Conservation (phyloP, 768 basidiomycete genomes). For the Tricholoma flavovirens region DNA sequence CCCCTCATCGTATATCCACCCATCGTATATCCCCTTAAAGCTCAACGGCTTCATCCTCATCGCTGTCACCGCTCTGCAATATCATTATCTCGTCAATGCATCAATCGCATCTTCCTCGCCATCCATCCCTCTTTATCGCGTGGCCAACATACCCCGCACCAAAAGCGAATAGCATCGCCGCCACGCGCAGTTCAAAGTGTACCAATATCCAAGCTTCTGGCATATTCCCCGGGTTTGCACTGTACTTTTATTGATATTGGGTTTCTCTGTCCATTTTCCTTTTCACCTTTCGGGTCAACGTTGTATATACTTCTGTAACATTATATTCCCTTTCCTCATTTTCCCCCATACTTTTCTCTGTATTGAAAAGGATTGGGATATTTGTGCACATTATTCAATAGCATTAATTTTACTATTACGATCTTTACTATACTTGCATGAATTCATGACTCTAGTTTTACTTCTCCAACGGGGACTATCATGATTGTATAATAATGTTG, state of each 20-base stretch:
- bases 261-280: not conserved
- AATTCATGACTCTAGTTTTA: not conserved
- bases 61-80: conserved; percentile 2
- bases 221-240: not conserved
- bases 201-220: not conserved
- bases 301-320: conserved; percentile 4
- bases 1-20: not conserved
- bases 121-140: not conserved
- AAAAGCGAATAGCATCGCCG: conserved; percentile 1
- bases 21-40: not conserved
- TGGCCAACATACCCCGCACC: not conserved
- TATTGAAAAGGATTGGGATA: not conserved
- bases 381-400: conserved; percentile 1
- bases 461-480: not conserved
- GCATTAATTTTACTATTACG: not conserved
- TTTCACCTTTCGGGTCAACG: not conserved
- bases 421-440: conserved; percentile 1
- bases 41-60: not conserved
- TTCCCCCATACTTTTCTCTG: not conserved
- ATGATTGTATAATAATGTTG: not conserved
- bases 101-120: not conserved
- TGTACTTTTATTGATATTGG: conserved; percentile 5
- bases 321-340: not conserved
- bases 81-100: conserved; percentile 2
- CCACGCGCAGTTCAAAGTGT: conserved; percentile 1